A percentile compares a stretch with the other conserved stretches of the same genome.
Conservation (phyloP, 345 rosid species). For the Odontarrhena argentea region DNA sequence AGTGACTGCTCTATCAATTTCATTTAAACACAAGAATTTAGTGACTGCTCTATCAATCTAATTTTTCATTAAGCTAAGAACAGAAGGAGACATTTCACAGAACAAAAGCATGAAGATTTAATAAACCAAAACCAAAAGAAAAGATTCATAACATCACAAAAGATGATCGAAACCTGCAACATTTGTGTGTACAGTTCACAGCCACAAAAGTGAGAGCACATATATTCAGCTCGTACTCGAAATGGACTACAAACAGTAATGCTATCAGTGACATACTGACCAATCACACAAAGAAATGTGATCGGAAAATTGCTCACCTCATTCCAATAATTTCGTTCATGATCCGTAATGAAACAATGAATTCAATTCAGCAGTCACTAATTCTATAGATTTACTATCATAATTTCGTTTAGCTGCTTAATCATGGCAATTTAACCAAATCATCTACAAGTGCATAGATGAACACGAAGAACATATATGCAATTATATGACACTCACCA, state of each 20-base stretch:
- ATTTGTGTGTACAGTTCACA: constrained; percentile 14
- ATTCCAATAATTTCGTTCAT: no score
- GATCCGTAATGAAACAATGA: no score
- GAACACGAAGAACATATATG: background rate
- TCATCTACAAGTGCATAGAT: background rate
- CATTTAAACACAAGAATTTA: no score
- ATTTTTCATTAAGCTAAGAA: no score
- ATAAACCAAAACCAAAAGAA: background rate
- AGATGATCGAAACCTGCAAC: background rate
- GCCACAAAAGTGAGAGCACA: constrained; percentile 15
- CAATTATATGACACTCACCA: constrained; percentile 61
- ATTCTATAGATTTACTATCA: no score
- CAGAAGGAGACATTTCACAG: no score
- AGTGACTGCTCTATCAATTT: no score
- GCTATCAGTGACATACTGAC: constrained; percentile 39
- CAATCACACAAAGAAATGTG: constrained; percentile 24
- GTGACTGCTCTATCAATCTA: no score
- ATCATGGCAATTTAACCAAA: background rate
- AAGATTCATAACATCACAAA: background rate
- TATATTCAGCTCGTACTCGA: constrained; percentile 14
- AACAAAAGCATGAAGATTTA: no score
- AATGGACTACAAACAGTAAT: constrained; percentile 32
- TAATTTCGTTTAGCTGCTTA: no score
- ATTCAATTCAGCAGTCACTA: no score
- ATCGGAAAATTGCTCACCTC: no score